These are phyloP conservation scores for Vaccinium darrowii DNA, from an alignment of 148 eudicot species.

Conservation along the genomic window DNA sequence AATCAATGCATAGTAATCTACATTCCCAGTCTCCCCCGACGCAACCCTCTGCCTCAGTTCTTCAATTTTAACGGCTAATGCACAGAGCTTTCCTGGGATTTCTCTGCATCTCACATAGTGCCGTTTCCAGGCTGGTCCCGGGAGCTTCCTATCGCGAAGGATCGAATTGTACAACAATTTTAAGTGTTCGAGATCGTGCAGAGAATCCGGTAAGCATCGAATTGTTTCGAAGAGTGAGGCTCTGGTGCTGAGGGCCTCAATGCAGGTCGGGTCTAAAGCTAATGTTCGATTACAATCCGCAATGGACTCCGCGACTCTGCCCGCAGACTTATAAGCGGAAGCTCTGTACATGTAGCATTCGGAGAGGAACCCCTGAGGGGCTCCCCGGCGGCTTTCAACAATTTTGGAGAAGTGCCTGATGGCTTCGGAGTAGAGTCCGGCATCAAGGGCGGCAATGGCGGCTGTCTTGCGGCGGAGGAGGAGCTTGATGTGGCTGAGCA, in stretches of 20 bases:
- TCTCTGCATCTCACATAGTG: constrained; percentile 62
- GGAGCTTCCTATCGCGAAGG: constrained; percentile 68
- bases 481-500: constrained; percentile 78
- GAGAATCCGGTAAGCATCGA: constrained; percentile 79
- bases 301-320: constrained; percentile 67
- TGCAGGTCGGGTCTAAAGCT: constrained; percentile 69
- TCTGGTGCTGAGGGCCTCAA: constrained; percentile 58
- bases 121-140: constrained; percentile 85
- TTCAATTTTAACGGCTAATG: constrained; percentile 56
- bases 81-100: constrained; percentile 66
- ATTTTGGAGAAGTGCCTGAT: constrained; percentile 91
- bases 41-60: constrained; percentile 76
- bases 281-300: constrained; percentile 81
- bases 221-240: constrained; percentile 71
- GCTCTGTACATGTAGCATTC: constrained; percentile 89
- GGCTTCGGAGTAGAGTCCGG: constrained; percentile 78
- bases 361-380: constrained; percentile 82
- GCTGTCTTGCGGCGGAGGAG: constrained; percentile 87
- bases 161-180: constrained; percentile 75
- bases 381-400: constrained; percentile 80
- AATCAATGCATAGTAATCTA: constrained; percentile 74
- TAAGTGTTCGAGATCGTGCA: constrained; percentile 91
- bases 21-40: constrained; percentile 69
- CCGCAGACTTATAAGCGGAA: constrained; percentile 58
- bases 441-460: constrained; percentile 80